Evolutionary conservation across 2,329 filamentous ascomycete genomes (phyloP), one percentile per base, ranked within the genome.

Genomic region (Fusarium bactridioides): DNA sequence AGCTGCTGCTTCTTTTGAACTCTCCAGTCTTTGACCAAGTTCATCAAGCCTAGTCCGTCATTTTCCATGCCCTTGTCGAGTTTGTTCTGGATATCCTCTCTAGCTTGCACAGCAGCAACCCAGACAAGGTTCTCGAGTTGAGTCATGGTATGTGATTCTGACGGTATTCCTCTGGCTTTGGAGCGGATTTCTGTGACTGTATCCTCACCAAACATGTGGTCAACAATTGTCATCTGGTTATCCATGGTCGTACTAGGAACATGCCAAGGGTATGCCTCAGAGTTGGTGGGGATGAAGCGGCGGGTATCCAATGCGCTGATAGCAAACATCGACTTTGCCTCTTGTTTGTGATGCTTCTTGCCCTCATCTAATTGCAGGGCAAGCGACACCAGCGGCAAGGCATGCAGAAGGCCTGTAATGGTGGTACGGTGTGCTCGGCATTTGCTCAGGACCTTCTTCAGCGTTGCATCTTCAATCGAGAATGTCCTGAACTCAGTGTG

Each of bases 371-470:
- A 21, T 27, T 74, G 71, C 11, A 72, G 38, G 15, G 78, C 69
- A 11, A 80, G 61, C 12, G 75, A 77, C 4, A 57, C 56, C 8
- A 79, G 56, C 4, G 60, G 55, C 7, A 80, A 50, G 16, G 70
- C 76, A 25, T 80, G 73, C 21, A 80, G 53, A 18, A 80, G 68
- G 11, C 72, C 78, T 16, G 79, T 78, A 10, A 80, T 47, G 3
- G 78, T 80, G 5, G 79, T 80, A 18, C 72, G 60, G 44, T 79
- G 67, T 23, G 61, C 41, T n/a, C 78, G 70, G 43, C 79, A 80
- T 12, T 67, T 65, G 19, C 40, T 41, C 5, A 80, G 41, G 12
- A 79, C 51, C 12, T 41, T 67, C 35, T 74, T 48, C 55, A 77
- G 23, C 13, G 58, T 61, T 21, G 41, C 53, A 23, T 67, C 51